Evolutionary conservation across 2,329 filamentous ascomycete genomes (phyloP), one percentile per base, ranked within the genome.

Genomic region (Pseudogymnoascus sp.): DNA sequence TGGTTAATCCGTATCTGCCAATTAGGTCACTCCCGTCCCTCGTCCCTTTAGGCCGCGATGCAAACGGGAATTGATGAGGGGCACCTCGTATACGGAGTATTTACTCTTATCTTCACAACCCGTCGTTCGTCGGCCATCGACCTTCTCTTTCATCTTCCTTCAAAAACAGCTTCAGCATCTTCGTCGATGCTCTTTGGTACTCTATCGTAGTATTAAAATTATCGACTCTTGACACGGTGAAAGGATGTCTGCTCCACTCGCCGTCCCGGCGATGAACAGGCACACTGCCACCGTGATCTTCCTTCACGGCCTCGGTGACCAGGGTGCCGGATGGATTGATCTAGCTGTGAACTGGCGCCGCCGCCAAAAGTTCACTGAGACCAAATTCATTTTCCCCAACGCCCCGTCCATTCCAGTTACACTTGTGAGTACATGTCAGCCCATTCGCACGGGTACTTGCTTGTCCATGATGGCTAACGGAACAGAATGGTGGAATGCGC

Each of bases 221-320:
- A 15, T 19, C 10, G n/a, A 57, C 26, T 33, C 23, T 13, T 35
- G 33, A 33, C 26, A 19, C 26, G n/a, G 47, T 13, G 47, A 57
- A 28, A 68, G 64, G 53, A 73, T 74, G 72, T 42, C 70, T 31
- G 63, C 68, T 28, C 66, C 67, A 64, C 79, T 95, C 63, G 82
- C 95, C 19, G 87, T 96, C 65, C 90, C 91, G 28, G 90, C 93
- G 42, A 79, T 90, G 35, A 89, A 85, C 73, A 86, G 85, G 73
- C 95, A 97, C 78, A 97, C 95, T 38, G 92, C 92, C 23, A 97
- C 93, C 2, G 89, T 97, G 71, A 97, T 99, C 71, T 92, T 97
- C 77, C 83, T 90, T 62, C 95, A 99, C 75, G 95, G 95, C 13
- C 81, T 99, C 40, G 95, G 95, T 67, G 95, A 97, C 74, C 88